Evolutionary conservation across 352 stramenopile genomes (phyloP), one percentile per base, ranked within the genome.

Genomic region (Plasmopara viticola): DNA sequence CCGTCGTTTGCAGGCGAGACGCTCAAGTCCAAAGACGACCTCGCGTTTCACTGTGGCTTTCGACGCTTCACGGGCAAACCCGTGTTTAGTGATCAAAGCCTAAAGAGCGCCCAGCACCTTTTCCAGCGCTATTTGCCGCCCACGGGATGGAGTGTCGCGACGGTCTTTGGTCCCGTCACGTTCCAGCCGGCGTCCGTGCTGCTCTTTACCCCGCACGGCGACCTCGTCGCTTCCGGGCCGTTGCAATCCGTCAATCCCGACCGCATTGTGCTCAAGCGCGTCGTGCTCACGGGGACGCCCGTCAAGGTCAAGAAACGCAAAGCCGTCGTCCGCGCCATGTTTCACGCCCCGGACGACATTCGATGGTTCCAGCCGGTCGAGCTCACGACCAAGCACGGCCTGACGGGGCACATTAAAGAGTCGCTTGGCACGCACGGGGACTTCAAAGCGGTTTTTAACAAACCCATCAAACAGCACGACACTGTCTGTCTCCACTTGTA

Each of bases 381-480:
- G 62, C 77, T 99, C 30, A 79, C 76, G 43, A 99, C 96, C 44
- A 99, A 99, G 73, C 94, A 99, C 69, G 97, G 97, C 38, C 77
- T 99, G 51, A 95, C 94, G 48, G 97, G 96, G 52, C 95, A 99
- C 66, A 99, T 99, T 63, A 91, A 96, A 50, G 90, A 99, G 56
- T 97, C 96, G 47, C 77, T 99, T 34, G 97, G 97, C 48, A 99
- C 97, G 46, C 97, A 99, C 70, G 97, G 97, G 39, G 90, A 98
- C 51, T 97, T 99, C 74, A 99, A 99, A 75, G 96, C 94, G 52
- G 78, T 98, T 7, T 99, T 99, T 79, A 98, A 98, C 78, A 96
- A 97, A 63, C 92, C 91, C 47, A 97, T 99, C 64, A 98, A 98
- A 77, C 95, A 99, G 70, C 95, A 99, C 71, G 97, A 99, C 75